Conservation (phyloP, 1,284 basidiomycete species). For the Psilocybe mexicana region DNA sequence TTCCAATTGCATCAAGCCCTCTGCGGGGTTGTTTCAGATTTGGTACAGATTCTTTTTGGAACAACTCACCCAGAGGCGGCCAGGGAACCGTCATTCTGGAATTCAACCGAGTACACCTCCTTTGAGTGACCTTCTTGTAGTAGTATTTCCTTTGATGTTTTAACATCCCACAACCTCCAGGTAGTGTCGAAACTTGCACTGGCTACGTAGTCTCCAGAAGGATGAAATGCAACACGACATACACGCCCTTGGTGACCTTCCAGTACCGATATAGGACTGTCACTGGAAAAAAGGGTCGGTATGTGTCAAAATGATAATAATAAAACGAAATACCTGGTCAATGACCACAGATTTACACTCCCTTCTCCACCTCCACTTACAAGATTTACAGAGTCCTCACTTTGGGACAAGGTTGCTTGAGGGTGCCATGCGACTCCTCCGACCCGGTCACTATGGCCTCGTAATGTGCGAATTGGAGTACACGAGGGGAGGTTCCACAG, state of each 20-base stretch:
- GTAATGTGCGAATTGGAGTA: slow-evolving; percentile 70
- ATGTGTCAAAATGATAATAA: not conserved
- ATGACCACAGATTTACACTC: slow-evolving; percentile 86
- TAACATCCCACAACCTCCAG: slow-evolving; percentile 97
- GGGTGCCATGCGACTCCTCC: slow-evolving; percentile 99
- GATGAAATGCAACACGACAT: slow-evolving; percentile 94
- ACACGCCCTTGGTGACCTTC: slow-evolving; percentile 91
- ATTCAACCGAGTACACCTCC: slow-evolving; percentile 94
- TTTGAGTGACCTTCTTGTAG: slow-evolving; percentile 97
- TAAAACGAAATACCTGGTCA: slow-evolving; percentile 61
- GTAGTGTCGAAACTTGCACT: slow-evolving; percentile 97
- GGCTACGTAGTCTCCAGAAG: slow-evolving; percentile 89
- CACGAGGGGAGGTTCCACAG: slow-evolving; percentile 94
- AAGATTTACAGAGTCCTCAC: slow-evolving; percentile 74
- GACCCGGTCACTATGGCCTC: slow-evolving; percentile 90
- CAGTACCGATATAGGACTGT: slow-evolving; percentile 79
- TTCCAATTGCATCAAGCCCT: slow-evolving; percentile 94
- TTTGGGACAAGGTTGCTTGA: slow-evolving; percentile 81
- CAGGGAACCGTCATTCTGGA: slow-evolving; percentile 93
- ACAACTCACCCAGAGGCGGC: slow-evolving; percentile 83
- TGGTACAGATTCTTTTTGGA: not conserved
- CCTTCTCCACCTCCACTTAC: slow-evolving; percentile 91
- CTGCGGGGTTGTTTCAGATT: slow-evolving; percentile 40
- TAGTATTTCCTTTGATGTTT: slow-evolving; percentile 78
- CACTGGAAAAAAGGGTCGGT: slow-evolving; percentile 41